phyloP scores from a whole-genome alignment of 2,329 filamentous ascomycete species.

The Mycogone perniciosa region DNA sequence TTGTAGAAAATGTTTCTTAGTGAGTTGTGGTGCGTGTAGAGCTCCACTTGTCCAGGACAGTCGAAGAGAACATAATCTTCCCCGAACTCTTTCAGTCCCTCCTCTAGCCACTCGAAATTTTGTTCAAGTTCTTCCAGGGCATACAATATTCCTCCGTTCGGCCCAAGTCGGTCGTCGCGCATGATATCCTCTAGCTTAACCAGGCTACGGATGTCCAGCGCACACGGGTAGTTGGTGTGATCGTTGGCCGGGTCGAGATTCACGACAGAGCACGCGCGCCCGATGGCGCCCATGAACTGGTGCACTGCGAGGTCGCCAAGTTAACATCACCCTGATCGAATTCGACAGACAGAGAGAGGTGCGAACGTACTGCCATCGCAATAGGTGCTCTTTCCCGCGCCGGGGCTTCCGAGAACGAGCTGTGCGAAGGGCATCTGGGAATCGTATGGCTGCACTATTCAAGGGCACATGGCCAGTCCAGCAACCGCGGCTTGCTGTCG shows the following conservation, averaged over 20 bases:
- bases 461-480: conserved; percentile 20
- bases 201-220: conserved; percentile 82
- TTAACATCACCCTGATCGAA: not conserved
- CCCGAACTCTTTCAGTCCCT: conserved; percentile 69
- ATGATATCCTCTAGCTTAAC: conserved; percentile 93
- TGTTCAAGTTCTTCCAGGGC: conserved; percentile 92
- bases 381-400: conserved; percentile 93
- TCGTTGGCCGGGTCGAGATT: conserved; percentile 98
- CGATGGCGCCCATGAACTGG: conserved; percentile 94
- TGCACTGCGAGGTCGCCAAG: conserved; percentile 54
- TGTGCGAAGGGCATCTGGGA: conserved; percentile 58
- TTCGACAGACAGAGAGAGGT: not conserved
- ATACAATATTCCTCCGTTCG: conserved; percentile 88
- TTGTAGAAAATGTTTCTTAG: conserved; percentile 86
- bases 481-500: not conserved
- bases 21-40: conserved; percentile 92
- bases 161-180: conserved; percentile 81
- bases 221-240: conserved; percentile 78
- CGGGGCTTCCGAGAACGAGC: conserved; percentile 88
- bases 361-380: conserved; percentile 75
- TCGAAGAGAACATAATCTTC: conserved; percentile 95
- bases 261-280: conserved; percentile 87
- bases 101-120: conserved; percentile 87
- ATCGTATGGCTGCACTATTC: conserved; percentile 12
- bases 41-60: conserved; percentile 92